Evolutionary conservation across 306 rosid genomes (phyloP).

Genomic region (Calophaca sinica): DNA sequence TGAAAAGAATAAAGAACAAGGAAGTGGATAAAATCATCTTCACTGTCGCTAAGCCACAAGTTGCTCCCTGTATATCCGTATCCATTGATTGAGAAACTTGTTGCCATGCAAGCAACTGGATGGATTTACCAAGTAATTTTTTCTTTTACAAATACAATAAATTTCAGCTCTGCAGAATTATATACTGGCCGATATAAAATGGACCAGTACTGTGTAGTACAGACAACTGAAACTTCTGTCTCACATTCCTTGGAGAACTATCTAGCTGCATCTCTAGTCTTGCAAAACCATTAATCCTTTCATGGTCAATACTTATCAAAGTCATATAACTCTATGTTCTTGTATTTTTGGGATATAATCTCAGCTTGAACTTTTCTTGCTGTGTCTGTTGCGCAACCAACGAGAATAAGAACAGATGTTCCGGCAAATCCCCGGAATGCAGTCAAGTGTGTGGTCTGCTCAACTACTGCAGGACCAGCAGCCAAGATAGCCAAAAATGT

Average conservation of each 20-base stretch:
- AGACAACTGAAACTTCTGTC: not conserved
- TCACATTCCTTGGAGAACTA: slow-evolving; percentile 2
- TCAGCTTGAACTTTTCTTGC: slow-evolving; percentile 96
- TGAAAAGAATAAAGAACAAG: not conserved
- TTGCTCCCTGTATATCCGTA: not conserved
- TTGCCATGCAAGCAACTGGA: slow-evolving; percentile 7
- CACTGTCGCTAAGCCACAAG: not conserved
- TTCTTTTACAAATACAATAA: not conserved
- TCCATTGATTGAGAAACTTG: slow-evolving; percentile 5
- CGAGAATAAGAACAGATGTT: slow-evolving; percentile 95
- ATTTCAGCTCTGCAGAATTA: slow-evolving; percentile 42
- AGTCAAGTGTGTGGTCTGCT: slow-evolving; percentile 87
- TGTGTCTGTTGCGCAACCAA: slow-evolving; percentile 95
- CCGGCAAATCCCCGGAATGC: slow-evolving; percentile 97
- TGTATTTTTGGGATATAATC: slow-evolving; percentile 93
- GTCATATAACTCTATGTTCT: slow-evolving; percentile 91
- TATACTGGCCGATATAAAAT: slow-evolving; percentile 53
- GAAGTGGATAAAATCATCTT: not conserved
- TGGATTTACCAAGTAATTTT: slow-evolving; percentile 7
- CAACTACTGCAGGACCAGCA: slow-evolving; percentile 90
- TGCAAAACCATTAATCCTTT: slow-evolving; percentile 30
- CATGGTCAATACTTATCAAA: slow-evolving; percentile 65
- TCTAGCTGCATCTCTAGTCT: slow-evolving; percentile 14
- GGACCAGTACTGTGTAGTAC: not conserved
- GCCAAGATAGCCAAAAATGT: slow-evolving; percentile 88